Evolutionary conservation across 108 stramenopile genomes (phyloP).

Genomic region (Cyclotella cryptica): DNA sequence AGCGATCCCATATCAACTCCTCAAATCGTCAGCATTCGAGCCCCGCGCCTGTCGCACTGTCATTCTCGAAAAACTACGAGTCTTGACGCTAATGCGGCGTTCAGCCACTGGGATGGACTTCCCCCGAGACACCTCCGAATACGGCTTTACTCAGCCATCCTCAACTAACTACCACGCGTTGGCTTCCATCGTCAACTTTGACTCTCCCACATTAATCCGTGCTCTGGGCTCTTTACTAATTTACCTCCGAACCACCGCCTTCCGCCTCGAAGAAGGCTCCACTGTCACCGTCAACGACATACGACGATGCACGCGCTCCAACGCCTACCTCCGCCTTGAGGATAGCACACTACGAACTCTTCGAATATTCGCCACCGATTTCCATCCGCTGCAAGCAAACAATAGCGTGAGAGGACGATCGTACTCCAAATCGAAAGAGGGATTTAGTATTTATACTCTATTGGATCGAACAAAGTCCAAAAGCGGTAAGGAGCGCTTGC

Average conservation of each 20-base stretch:
- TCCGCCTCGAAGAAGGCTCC: slow-evolving; percentile 72
- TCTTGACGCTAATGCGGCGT: slow-evolving; percentile 61
- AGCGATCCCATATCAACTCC: slow-evolving; percentile 75
- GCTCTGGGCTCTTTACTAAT: slow-evolving; percentile 81
- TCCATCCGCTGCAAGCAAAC: slow-evolving; percentile 76
- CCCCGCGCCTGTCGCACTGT: slow-evolving; percentile 62
- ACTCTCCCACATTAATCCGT: slow-evolving; percentile 72
- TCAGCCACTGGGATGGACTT: not conserved
- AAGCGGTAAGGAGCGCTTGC: slow-evolving; percentile 78
- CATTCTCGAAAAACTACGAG: slow-evolving; percentile 81
- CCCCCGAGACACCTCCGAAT: not conserved
- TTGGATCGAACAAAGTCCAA: slow-evolving; percentile 88
- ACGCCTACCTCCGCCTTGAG: slow-evolving; percentile 65
- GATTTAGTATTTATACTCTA: slow-evolving; percentile 90
- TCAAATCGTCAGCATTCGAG: slow-evolving; percentile 80
- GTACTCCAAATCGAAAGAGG: slow-evolving; percentile 83
- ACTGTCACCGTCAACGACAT: slow-evolving; percentile 72
- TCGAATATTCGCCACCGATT: slow-evolving; percentile 86
- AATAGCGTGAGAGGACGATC: slow-evolving; percentile 43
- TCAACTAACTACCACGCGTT: slow-evolving; percentile 69
- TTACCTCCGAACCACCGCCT: slow-evolving; percentile 74
- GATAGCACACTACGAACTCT: slow-evolving; percentile 67
- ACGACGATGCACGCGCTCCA: slow-evolving; percentile 57
- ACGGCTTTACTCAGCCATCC: not conserved
- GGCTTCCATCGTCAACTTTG: slow-evolving; percentile 82